A percentile compares a stretch with the other conserved stretches of the same genome.
These are phyloP conservation scores for Cryptosporidium ryanae DNA, from an alignment of 169 alveolate species.

Conservation along the genomic window DNA sequence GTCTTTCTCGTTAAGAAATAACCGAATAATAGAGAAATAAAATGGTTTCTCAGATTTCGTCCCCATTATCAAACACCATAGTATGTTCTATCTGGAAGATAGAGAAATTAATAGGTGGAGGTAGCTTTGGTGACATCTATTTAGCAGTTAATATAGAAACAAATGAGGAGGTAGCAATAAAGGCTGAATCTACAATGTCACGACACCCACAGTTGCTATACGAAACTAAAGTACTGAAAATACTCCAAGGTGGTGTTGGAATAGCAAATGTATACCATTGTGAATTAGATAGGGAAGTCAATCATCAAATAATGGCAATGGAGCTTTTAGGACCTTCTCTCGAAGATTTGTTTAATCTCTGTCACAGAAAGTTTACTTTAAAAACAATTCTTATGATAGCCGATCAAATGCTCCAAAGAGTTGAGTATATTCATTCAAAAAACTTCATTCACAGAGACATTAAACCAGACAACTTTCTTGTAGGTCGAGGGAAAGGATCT, in stretches of 20 bases:
- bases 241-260: constrained; percentile 73
- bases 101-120: constrained; percentile 80
- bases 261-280: constrained; percentile 65
- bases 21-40: constrained; percentile 3
- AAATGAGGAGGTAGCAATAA: constrained; percentile 82
- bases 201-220: constrained; percentile 84
- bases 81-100: constrained; percentile 80
- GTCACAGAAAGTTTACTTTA: constrained; percentile 52
- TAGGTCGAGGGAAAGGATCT: constrained; percentile 85
- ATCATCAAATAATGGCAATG: constrained; percentile 84
- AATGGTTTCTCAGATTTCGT: constrained; percentile 72
- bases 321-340: constrained; percentile 86
- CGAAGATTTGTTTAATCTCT: constrained; percentile 80
- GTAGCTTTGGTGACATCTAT: constrained; percentile 84
- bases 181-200: constrained; percentile 82
- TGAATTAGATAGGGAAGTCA: constrained; percentile 75
- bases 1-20: background rate
- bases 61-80: constrained; percentile 61
- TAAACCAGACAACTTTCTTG: constrained; percentile 91
- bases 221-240: constrained; percentile 79
- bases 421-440: constrained; percentile 83
- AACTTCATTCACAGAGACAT: constrained; percentile 80
- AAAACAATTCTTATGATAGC: constrained; percentile 72
- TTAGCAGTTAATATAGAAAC: constrained; percentile 81
- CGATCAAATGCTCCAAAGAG: constrained; percentile 70